Evolutionary conservation across 1,139 yeast genomes (phyloP).

Genomic region (Pichia terricola): DNA sequence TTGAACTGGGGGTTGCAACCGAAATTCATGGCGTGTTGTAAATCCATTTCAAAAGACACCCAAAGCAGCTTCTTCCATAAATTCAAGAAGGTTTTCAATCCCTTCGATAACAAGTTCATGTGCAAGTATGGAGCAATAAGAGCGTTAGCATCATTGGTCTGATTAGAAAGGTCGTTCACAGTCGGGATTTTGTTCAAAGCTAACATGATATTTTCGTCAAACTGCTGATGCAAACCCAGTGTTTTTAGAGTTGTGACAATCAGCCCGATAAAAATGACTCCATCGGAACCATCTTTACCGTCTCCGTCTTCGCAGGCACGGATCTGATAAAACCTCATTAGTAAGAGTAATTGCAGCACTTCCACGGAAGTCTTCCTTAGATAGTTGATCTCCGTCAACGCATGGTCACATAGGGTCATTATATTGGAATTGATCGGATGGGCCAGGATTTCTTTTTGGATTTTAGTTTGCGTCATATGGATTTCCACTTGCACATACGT

Average conservation of each 20-base stretch:
- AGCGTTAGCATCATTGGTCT: not conserved
- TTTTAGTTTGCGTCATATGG: not conserved
- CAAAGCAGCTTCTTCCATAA: conserved; percentile 24
- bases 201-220: conserved; percentile 19
- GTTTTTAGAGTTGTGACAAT: conserved; percentile 35
- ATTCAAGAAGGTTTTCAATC: conserved; percentile 11
- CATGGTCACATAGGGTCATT: conserved; percentile 25
- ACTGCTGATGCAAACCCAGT: conserved; percentile 36
- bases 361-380: conserved; percentile 26
- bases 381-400: conserved; percentile 27
- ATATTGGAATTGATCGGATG: conserved; percentile 28
- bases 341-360: conserved; percentile 32
- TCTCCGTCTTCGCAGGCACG: conserved; percentile 48
- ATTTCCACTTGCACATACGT: not conserved
- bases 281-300: conserved; percentile 24
- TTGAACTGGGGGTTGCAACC: conserved; percentile 32
- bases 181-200: not conserved
- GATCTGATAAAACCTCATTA: conserved; percentile 31
- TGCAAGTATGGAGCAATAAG: conserved; percentile 2
- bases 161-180: too few species aligned
- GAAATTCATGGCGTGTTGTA: conserved; percentile 29
- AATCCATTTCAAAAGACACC: conserved; percentile 29
- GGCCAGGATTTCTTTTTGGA: not conserved
- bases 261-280: conserved; percentile 31
- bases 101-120: conserved; percentile 6